These are phyloP conservation scores for Groenewaldozyma auringiensis DNA, from an alignment of 1,139 yeast species.

Conservation along the genomic window DNA sequence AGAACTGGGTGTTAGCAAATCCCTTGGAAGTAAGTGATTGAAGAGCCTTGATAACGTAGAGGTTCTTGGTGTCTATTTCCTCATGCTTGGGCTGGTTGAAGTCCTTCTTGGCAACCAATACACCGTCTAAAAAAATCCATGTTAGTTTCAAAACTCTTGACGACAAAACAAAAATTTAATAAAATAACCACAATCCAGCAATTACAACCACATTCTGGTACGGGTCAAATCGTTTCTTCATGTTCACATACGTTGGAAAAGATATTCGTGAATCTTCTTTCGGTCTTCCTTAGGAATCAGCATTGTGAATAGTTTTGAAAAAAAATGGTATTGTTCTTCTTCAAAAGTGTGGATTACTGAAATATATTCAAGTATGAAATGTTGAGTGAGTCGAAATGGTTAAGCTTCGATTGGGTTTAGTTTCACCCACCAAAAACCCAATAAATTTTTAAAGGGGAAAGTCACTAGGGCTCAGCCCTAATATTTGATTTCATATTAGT, in stretches of 20 bases:
- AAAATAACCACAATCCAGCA: neutral
- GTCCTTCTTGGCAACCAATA: constrained; percentile 98
- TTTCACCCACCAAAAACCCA: too few relatives aligned
- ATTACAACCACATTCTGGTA: too few relatives aligned
- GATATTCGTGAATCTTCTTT: constrained; percentile 98
- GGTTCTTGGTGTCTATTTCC: constrained; percentile 95
- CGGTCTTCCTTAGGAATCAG: constrained; percentile 99
- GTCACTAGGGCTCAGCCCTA: constrained; percentile 7
- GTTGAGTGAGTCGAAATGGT: constrained; percentile 2
- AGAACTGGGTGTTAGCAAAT: constrained; percentile 98
- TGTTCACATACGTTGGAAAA: constrained; percentile 97
- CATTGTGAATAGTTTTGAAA: constrained; percentile 46
- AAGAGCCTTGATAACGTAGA: constrained; percentile 97
- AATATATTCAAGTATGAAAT: neutral
- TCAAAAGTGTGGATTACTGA: neutral
- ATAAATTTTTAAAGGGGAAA: too few relatives aligned
- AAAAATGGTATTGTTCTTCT: neutral
- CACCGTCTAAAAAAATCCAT: constrained; percentile 63
- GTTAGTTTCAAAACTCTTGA: constrained; percentile 5
- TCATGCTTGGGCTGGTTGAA: constrained; percentile 97
- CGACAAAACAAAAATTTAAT: neutral
- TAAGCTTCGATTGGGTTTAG: neutral
- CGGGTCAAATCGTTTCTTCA: too few relatives aligned
- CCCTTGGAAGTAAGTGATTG: constrained; percentile 99
- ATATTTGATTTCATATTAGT: neutral